These are phyloP conservation scores for Beta corolliflora DNA, from an alignment of 179 eudicot species.

Conservation along the genomic window DNA sequence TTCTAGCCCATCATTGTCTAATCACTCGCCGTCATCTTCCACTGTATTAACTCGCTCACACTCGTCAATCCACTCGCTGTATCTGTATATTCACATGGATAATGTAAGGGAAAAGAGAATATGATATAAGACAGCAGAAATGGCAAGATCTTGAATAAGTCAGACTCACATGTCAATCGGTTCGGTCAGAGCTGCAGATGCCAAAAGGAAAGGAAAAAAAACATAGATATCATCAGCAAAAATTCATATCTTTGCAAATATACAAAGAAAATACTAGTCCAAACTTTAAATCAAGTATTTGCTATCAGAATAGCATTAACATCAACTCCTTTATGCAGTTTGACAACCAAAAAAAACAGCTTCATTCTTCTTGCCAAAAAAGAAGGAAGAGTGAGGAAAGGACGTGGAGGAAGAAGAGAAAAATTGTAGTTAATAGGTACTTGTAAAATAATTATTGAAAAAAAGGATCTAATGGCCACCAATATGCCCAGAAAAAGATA, in stretches of 20 bases:
- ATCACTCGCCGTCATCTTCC: conserved; percentile 65
- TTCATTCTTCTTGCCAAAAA: neutral
- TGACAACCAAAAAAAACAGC: neutral
- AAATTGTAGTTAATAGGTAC: neutral
- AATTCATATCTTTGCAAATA: too few species aligned
- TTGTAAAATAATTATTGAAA: too few species aligned
- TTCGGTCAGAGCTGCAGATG: conserved; percentile 75
- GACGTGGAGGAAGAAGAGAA: neutral
- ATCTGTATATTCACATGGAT: conserved; percentile 42
- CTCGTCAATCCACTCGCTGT: conserved; percentile 91
- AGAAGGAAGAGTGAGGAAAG: neutral
- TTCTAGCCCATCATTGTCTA: conserved; percentile 13
- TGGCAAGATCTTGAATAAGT: neutral
- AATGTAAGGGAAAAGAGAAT: conserved; percentile 3
- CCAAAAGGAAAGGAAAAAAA: conserved; percentile 5
- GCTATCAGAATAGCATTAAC: neutral
- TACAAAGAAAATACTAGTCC: neutral
- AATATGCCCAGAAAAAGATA: neutral
- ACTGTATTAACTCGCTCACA: conserved; percentile 76
- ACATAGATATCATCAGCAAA: neutral
- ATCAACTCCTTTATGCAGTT: neutral
- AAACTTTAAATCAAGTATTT: neutral
- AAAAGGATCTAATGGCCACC: neutral
- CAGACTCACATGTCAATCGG: conserved; percentile 83
- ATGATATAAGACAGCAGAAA: neutral